phyloP scores from a whole-genome alignment of 1,284 basidiomycete genomes.

The Athelia sp. region DNA sequence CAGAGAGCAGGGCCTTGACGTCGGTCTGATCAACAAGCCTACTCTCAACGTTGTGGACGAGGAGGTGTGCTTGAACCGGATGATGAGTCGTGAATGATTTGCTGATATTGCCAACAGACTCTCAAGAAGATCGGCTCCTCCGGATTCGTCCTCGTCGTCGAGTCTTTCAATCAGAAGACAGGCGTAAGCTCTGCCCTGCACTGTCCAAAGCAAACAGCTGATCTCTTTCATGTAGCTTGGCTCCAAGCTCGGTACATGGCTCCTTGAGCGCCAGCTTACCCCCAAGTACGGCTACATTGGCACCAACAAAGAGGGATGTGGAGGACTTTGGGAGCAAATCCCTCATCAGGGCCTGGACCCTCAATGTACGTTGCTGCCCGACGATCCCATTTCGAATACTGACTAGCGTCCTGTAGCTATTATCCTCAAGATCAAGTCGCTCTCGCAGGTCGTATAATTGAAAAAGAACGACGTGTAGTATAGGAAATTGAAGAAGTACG shows the following conservation, averaged over 20 bases:
- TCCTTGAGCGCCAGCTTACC: conserved; percentile 73
- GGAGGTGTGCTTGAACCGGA: conserved; percentile 45
- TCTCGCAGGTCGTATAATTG: conserved; percentile 23
- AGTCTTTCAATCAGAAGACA: conserved; percentile 84
- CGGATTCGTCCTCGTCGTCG: conserved; percentile 77
- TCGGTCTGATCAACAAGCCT: conserved; percentile 82
- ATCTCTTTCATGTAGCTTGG: conserved; percentile 47
- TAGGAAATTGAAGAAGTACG: too few relatives aligned
- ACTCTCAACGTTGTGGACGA: conserved; percentile 82
- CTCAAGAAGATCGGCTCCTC: conserved; percentile 67
- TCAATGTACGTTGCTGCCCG: conserved; percentile 60
- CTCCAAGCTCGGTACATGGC: conserved; percentile 78
- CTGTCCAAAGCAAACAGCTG: background rate
- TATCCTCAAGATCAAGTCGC: conserved; percentile 55
- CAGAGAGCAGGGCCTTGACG: conserved; percentile 66
- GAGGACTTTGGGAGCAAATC: conserved; percentile 80
- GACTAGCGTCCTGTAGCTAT: too few relatives aligned
- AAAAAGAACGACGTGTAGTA: too few relatives aligned
- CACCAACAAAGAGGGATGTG: conserved; percentile 76
- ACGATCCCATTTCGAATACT: too few relatives aligned
- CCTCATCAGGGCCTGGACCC: conserved; percentile 70
- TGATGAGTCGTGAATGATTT: too few relatives aligned
- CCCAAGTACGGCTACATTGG: conserved; percentile 82
- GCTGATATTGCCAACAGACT: conserved; percentile 28
- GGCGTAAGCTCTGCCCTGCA: conserved; percentile 43